Evolutionary conservation across 1,284 basidiomycete species (phyloP), one percentile per base, ranked within the genome.

Genomic region (Ustilago shanxiensis): DNA sequence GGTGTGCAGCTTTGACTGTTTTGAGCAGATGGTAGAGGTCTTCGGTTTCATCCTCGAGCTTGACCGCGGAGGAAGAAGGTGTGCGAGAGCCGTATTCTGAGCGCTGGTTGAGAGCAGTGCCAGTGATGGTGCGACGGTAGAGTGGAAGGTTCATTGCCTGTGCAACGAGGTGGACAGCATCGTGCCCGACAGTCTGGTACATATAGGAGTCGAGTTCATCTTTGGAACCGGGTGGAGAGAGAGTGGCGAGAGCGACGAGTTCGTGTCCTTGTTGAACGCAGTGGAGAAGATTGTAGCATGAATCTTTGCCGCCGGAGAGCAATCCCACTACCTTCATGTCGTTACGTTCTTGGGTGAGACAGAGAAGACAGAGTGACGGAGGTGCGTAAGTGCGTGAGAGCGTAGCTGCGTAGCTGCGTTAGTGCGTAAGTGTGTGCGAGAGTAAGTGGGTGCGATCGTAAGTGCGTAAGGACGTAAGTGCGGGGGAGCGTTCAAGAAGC

Each of bases 151-250:
- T 91, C 77, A 99, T 89, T 1, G 96, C 94, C 60, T 90, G 88
- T 10, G 95, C 95, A 61, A 99, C 92, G 56, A 93, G 89, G 60
- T 95, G 91, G 54, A 99, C 92, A 6, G 94, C 93, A 76, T 95
- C 93, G 84, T 98, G 96, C 0, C 95, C 97, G 39, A 99, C 95
- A 8, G 96, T 98, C 65, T 99, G 97, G 86, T 98, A 99, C 87
- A 99, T 90, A 88, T 96, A 99, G 50, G 96, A 98, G 87, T 99
- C 96, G 81, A 98, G 91, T 88, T 99, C 97, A 88, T 98, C 97
- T 39, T 93, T 93, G 79, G 94, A 95, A 51, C 89, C 87, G 66
- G 89, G 90, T 16, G 96, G 96, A 14, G 92, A 90, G 26, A 99
- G 88, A 47, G 95, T 95, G 2, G 95, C 97, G 20, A 95, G 91